These are phyloP conservation scores for Iberis amara DNA, from an alignment of 441 rosid species.

Conservation along the genomic window DNA sequence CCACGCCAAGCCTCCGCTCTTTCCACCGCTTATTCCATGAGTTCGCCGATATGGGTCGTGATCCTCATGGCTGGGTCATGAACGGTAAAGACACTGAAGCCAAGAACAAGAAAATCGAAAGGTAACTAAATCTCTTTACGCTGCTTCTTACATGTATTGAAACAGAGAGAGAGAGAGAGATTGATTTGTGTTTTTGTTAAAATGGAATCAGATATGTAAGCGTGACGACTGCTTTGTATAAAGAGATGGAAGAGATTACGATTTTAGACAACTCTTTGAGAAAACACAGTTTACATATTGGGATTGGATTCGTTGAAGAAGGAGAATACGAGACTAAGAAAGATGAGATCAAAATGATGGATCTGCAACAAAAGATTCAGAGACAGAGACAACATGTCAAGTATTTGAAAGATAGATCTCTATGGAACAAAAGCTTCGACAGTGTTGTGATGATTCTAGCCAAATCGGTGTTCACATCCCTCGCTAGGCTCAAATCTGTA, in stretches of 20 bases:
- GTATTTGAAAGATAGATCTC: conserved; percentile 67
- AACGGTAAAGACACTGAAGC: conserved; percentile 59
- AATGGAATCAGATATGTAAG: conserved; percentile 40
- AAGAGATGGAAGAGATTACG: conserved; percentile 75
- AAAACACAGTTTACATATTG: conserved; percentile 35
- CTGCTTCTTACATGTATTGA: background rate
- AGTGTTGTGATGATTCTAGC: conserved; percentile 47
- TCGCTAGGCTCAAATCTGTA: conserved; percentile 65
- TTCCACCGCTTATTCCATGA: conserved; percentile 52
- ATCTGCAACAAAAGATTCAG: conserved; percentile 56
- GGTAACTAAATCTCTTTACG: conserved; percentile 25
- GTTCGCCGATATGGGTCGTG: conserved; percentile 66
- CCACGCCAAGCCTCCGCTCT: conserved; percentile 37
- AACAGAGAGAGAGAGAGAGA: conserved; percentile 2
- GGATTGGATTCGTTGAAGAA: conserved; percentile 29
- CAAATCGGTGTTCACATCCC: conserved; percentile 55
- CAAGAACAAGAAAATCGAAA: conserved; percentile 64
- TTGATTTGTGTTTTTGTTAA: conserved; percentile 12
- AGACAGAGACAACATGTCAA: conserved; percentile 76
- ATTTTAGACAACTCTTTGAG: conserved; percentile 45
- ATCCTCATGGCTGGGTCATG: conserved; percentile 56
- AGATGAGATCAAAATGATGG: conserved; percentile 51
- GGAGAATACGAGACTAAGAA: conserved; percentile 21
- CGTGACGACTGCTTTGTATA: conserved; percentile 56
- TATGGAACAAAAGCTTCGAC: conserved; percentile 82